Conservation (phyloP, 495 filamentous ascomycete genomes). For the Aspergillus bridgeri region DNA sequence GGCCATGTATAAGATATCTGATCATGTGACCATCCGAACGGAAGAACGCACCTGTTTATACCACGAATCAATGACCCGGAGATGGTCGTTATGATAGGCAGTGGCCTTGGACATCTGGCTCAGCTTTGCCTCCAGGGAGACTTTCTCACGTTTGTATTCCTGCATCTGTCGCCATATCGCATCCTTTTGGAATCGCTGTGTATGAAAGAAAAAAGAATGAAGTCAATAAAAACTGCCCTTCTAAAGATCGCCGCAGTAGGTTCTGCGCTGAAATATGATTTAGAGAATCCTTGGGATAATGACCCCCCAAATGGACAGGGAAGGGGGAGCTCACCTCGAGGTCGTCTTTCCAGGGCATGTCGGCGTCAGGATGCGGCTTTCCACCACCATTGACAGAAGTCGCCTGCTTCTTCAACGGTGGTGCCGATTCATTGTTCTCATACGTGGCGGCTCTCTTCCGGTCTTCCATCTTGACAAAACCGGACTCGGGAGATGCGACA, state of each 20-base stretch:
- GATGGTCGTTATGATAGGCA: conserved; percentile 81
- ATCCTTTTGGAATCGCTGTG: conserved; percentile 92
- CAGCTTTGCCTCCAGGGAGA: conserved; percentile 68
- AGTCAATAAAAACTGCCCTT: background rate
- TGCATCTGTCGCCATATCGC: conserved; percentile 96
- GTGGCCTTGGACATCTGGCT: conserved; percentile 72
- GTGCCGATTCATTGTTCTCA: conserved; percentile 73
- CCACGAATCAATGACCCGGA: conserved; percentile 87
- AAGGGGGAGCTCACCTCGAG: conserved; percentile 68
- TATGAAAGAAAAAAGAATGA: conserved; percentile 4
- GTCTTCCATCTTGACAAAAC: conserved; percentile 91
- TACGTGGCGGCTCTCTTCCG: conserved; percentile 82
- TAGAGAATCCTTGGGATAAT: conserved; percentile 11
- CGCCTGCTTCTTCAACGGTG: conserved; percentile 82
- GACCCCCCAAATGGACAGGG: conserved; percentile 25
- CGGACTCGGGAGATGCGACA: conserved; percentile 65
- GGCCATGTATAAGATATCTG: background rate
- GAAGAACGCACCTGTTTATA: conserved; percentile 71
- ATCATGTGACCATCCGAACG: background rate
- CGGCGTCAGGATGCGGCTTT: conserved; percentile 71
- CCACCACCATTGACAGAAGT: conserved; percentile 66
- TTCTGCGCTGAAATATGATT: conserved; percentile 3
- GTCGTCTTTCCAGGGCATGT: conserved; percentile 81
- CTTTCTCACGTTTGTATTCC: conserved; percentile 90
- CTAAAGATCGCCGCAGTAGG: background rate